Evolutionary conservation across 805 yeast genomes (phyloP), one percentile per base, ranked within the genome.

Genomic region (Saccharomycopsis schoenii): DNA sequence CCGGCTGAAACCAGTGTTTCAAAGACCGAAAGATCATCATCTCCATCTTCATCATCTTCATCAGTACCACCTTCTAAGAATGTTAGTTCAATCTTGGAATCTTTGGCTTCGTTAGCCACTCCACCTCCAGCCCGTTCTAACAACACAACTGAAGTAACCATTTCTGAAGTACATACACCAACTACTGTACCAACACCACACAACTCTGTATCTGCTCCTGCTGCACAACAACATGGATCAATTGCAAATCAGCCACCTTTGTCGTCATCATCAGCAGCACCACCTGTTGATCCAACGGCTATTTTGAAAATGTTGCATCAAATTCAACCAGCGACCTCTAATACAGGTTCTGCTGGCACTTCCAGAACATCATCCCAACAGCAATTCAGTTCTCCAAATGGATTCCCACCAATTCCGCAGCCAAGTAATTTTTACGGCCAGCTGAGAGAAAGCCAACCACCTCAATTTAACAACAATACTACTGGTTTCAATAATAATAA

Each of bases 31-130:
- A 65, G 65, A 29, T 67, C 68, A 17, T 24, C 61, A 39, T 70
- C 68, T 21, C 68, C 67, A 57, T 76, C 90, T 15, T 1, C 86
- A 83, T 34, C 64, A 67, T 17, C 62, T 54, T 25, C 68, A 55
- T 63, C 65, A 17, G 66, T 67, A 24, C 59, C 70, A 14, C 65
- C 71, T 11, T 65, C 72, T 29, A 69, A 72, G 39, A 84, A 81
- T 66, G 81, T 92, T 4, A 81, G 81, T 58, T 81, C 86, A 57
- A 82, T 86, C 61, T 78, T 87, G 65, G 87, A 83, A 76, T 89
- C 89, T 24, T 76, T 85, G 59, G 88, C 89, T 25, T 78, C 84
- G 56, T 77, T 85, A 71, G 86, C 83, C 62, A 70, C 69, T 66
- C 82, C 68, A 77, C 56, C 60, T 5, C 56, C 60, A 34, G 81